Conservation (phyloP, 106 monocot genomes). For the Dendrobium huoshanense region DNA sequence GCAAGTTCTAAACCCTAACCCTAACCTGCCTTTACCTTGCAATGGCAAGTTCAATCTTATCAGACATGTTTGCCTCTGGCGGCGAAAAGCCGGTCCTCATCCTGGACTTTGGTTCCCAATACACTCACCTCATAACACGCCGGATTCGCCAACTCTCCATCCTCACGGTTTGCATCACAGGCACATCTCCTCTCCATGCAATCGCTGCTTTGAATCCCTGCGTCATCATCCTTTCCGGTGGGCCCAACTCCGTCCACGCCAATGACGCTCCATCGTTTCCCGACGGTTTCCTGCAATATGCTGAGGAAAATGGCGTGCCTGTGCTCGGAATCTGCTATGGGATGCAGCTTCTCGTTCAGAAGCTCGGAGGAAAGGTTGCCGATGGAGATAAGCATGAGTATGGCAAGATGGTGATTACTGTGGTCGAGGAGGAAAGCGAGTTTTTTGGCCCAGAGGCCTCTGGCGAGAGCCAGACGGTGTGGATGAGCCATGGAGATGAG, state of each 20-base stretch:
- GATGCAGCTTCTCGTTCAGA: slow-evolving; percentile 92
- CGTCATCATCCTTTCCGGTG: slow-evolving; percentile 81
- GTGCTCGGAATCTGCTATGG: slow-evolving; percentile 94
- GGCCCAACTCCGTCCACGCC: slow-evolving; percentile 89
- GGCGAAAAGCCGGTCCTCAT: slow-evolving; percentile 67
- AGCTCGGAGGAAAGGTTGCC: slow-evolving; percentile 68
- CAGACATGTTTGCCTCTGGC: slow-evolving; percentile 9
- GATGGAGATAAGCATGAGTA: slow-evolving; percentile 83
- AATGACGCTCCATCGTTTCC: slow-evolving; percentile 67
- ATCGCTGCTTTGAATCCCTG: slow-evolving; percentile 48
- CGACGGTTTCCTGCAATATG: slow-evolving; percentile 71
- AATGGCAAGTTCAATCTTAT: slow-evolving; percentile 9
- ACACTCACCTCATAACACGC: slow-evolving; percentile 98
- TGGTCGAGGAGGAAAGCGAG: slow-evolving; percentile 26
- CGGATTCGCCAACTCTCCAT: slow-evolving; percentile 77
- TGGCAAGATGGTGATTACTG: slow-evolving; percentile 83
- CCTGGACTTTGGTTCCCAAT: slow-evolving; percentile 94
- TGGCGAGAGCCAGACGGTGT: slow-evolving; percentile 57
- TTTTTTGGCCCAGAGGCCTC: slow-evolving; percentile 29
- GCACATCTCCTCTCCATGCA: slow-evolving; percentile 50
- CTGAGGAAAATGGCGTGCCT: slow-evolving; percentile 44
- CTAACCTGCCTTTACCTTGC: not conserved
- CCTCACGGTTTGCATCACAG: slow-evolving; percentile 86
- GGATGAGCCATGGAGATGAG: slow-evolving; percentile 99
- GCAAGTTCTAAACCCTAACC: not conserved